phyloP scores from a whole-genome alignment of 352 stramenopile genomes.

The Globisporangium yorkense region DNA sequence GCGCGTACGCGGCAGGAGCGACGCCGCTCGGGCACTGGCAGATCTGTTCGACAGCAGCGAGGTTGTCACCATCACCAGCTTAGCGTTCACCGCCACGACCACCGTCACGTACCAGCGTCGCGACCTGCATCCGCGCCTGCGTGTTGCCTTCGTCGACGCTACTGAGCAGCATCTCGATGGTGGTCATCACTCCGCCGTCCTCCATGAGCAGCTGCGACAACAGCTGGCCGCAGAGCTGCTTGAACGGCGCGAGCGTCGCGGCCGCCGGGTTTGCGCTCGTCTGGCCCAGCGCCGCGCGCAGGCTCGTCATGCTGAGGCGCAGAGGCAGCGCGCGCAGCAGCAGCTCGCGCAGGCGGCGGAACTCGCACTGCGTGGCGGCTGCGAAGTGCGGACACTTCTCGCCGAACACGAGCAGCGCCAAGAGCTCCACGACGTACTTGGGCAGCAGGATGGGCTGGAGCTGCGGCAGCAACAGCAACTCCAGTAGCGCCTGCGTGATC shows the following conservation, averaged over 20 bases:
- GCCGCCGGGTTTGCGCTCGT: slow-evolving; percentile 6
- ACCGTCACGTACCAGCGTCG: slow-evolving; percentile 33
- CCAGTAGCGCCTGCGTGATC: slow-evolving; percentile 42
- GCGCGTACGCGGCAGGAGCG: slow-evolving; percentile 33
- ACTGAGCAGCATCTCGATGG: slow-evolving; percentile 77
- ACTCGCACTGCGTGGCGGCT: slow-evolving; percentile 21
- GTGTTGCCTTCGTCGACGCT: slow-evolving; percentile 80
- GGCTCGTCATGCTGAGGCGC: slow-evolving; percentile 65
- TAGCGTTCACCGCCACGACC: neutral
- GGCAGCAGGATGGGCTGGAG: slow-evolving; percentile 73
- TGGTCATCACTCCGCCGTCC: slow-evolving; percentile 65
- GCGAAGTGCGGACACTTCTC: slow-evolving; percentile 14
- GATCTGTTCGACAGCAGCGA: slow-evolving; percentile 25
- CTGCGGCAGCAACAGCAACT: slow-evolving; percentile 61
- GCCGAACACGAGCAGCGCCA: slow-evolving; percentile 61
- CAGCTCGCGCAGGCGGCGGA: slow-evolving; percentile 28
- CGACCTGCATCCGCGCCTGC: slow-evolving; percentile 77
- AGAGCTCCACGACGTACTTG: slow-evolving; percentile 74
- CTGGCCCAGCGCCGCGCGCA: slow-evolving; percentile 63
- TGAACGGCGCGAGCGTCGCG: slow-evolving; percentile 38
- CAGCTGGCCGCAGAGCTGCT: slow-evolving; percentile 48
- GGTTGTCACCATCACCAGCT: too few relatives aligned
- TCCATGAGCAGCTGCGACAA: slow-evolving; percentile 62
- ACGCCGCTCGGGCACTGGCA: slow-evolving; percentile 55
- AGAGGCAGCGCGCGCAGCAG: slow-evolving; percentile 53